Evolutionary conservation across 495 filamentous ascomycete genomes (phyloP), one percentile per base, ranked within the genome.

Genomic region (Aspergillus olivimuriae): DNA sequence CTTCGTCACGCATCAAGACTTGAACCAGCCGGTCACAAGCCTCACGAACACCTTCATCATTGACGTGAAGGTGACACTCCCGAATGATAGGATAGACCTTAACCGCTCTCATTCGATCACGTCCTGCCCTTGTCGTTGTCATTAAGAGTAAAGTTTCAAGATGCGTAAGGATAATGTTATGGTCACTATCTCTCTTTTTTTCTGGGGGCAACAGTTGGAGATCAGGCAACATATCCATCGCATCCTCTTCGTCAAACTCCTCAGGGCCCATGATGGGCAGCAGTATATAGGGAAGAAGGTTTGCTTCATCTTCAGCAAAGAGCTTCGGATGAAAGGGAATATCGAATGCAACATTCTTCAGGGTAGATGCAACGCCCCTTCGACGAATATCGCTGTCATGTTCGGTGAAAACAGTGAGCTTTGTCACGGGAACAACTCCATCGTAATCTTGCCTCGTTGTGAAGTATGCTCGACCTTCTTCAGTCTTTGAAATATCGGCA

Each of bases 371-470:
- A 21, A 95, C 87, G 7, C 92, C 92, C 51, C 85, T 89, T 44
- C 91, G 72, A 43, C 91, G 79, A 21, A 95, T 76, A 21, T 77
- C 67, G 16, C 85, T 86, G 47, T 77, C 70, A 61, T 95, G 87
- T 63, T 92, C 88, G 2, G 90, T 95, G 63, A 97, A 95, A 30
- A 96, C 88, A 26, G 81, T 82, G 36, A 95, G 69, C 68, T 96
- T 96, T 35, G 84, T 85, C 42, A 91, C 70, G 1, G 91, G 88
- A 6, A 94, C 75, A n/a, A 89, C 75, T 2, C 56, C 66, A 58
- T 94, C 87, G 58, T 94, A 89, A 6, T 75, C 72, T 53, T 89
- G 87, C 39, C 72, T 76, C 2, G 67, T 73, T 5, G 84, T 72
- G 51, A 96, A 86, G 66, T 94, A 89, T 17, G 76, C 56, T n/a